Percentiles rank a stretch among this genome's conserved stretches.
Evolutionary conservation across 2,329 filamentous ascomycete genomes (phyloP).

Genomic region (Paraphaeosphaeria sporulosa): DNA sequence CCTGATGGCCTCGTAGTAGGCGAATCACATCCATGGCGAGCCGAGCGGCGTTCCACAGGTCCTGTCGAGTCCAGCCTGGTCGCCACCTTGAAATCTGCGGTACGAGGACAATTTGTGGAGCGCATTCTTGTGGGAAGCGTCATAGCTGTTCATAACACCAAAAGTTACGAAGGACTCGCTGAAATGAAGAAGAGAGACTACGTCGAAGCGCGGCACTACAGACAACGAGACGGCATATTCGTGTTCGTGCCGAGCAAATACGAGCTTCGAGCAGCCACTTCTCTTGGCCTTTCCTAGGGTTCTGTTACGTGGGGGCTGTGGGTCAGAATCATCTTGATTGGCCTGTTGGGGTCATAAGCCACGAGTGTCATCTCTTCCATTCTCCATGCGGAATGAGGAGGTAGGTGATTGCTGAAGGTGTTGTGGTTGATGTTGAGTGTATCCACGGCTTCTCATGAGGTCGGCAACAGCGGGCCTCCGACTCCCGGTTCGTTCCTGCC

Average conservation of each 20-base stretch:
- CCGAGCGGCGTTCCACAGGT: slow-evolving; percentile 2
- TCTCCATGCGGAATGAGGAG: too few relatives aligned
- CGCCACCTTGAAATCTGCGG: too few relatives aligned
- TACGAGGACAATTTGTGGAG: neutral
- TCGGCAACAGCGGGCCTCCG: too few relatives aligned
- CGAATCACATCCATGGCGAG: neutral
- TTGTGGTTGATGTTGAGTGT: too few relatives aligned
- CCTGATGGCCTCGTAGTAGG: neutral
- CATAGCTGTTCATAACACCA: neutral
- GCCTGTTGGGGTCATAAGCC: neutral
- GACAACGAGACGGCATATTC: neutral
- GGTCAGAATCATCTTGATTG: too few relatives aligned
- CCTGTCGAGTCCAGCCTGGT: neutral
- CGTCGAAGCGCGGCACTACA: neutral
- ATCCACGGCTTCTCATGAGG: too few relatives aligned
- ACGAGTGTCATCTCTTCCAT: too few relatives aligned
- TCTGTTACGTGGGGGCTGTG: neutral
- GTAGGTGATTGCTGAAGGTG: too few relatives aligned
- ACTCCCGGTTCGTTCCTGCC: too few relatives aligned
- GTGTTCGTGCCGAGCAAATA: neutral
- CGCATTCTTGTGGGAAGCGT: neutral
- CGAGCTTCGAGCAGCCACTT: neutral
- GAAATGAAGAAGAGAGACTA: neutral
- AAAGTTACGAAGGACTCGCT: neutral
- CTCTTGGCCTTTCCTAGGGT: neutral